Evolutionary conservation across 1,139 yeast species (phyloP), one percentile per base, ranked within the genome.

Genomic region (Candida frijolesensis): DNA sequence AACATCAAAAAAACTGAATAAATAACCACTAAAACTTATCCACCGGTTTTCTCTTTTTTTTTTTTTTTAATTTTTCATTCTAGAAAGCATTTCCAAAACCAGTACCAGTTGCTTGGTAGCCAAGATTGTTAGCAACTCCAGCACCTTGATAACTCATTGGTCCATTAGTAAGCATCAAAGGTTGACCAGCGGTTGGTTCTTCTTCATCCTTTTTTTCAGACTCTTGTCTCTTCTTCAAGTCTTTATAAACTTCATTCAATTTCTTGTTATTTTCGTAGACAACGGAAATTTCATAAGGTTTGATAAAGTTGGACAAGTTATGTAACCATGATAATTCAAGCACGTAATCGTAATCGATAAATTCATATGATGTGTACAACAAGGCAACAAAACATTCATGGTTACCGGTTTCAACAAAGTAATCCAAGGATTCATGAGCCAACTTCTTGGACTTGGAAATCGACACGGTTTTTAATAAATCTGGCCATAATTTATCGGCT

Each of bases 331-430:
- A 80, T 59, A 91, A 74, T 70, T 94, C 99, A 61, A 87, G 73
- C 27, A 94, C 97, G 62, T 87, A 86, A 65, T 94, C 99, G 58
- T 83, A 84, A 51, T 84, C 83, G 58, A 94, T 78, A 62, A 85
- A 77, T 51, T 88, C 90, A 69, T 94, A 95, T 63, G 96, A 89
- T 6, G 92, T 78, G 72, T 87, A 95, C 62, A 95, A 79, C 55
- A 92, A 82, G 10, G 97, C 98, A 61, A 91, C 89, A 66, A 90
- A 89, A 64, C 97, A 90, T 75, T 94, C 99, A 70, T 87, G 91
- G 75, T 94, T 94, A 62, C 97, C 99, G 45, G 96, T 91, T 64
- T 92, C 98, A 54, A 95, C 98, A 70, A 94, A 94, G 75, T 94
- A 95, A 54, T 87, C 83, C 66, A 94, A 76, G 58, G 90, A 77